Conservation (phyloP, 164 flowering plant species). For the Litsea cubeba region DNA sequence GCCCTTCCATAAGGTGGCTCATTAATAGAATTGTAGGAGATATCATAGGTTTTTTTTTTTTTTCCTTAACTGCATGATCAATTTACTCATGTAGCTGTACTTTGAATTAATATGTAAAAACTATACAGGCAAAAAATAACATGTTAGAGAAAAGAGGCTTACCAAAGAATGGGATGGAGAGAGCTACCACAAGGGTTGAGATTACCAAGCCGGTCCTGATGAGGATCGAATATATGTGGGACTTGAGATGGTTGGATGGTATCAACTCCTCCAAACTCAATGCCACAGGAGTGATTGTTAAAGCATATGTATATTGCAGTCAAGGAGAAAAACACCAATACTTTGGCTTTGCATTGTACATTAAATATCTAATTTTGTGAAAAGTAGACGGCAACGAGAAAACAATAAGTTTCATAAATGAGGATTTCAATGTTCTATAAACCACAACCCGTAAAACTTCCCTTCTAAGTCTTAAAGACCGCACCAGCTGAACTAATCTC, state of each 20-base stretch:
- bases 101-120: too few relatives aligned
- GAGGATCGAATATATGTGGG: conserved; percentile 54
- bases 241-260: conserved; percentile 58
- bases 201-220: conserved; percentile 81
- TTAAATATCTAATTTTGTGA: background rate
- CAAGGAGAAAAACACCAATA: conserved; percentile 30
- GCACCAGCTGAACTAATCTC: too few relatives aligned
- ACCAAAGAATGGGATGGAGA: conserved; percentile 86
- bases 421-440: too few relatives aligned
- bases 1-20: background rate
- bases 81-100: background rate
- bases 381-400: background rate
- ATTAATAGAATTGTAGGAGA: too few relatives aligned
- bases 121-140: background rate
- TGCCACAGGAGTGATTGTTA: conserved; percentile 87
- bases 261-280: conserved; percentile 91
- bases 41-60: too few relatives aligned
- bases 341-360: background rate
- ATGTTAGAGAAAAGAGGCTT: conserved; percentile 16
- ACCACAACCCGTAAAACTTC: too few relatives aligned
- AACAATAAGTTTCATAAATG: too few relatives aligned
- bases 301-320: conserved; percentile 62
- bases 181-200: conserved; percentile 77
- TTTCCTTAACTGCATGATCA: background rate
- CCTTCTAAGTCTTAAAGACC: too few relatives aligned